phyloP scores from a whole-genome alignment of 306 rosid genomes.

The Betula pendula region DNA sequence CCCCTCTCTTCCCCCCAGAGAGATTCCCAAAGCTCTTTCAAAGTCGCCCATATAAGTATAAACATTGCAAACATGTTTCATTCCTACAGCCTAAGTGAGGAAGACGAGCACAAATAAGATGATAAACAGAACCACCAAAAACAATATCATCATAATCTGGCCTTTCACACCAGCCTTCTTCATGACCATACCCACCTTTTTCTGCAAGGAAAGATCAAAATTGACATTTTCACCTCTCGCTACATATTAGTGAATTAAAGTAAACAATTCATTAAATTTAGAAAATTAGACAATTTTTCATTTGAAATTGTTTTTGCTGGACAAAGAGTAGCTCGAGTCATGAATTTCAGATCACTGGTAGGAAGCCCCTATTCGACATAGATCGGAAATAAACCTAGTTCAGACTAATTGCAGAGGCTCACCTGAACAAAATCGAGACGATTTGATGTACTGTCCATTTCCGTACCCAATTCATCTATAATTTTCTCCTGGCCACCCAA shows the following conservation, averaged over 20 bases:
- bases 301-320: background rate
- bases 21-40: background rate
- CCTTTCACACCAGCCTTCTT: conserved; percentile 95
- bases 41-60: conserved; percentile 31
- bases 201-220: conserved; percentile 54
- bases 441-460: conserved; percentile 91
- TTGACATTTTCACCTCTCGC: conserved; percentile 26
- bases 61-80: conserved; percentile 24
- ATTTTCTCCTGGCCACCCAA: conserved; percentile 74
- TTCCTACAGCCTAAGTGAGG: conserved; percentile 57
- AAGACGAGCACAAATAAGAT: conserved; percentile 89
- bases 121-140: conserved; percentile 76
- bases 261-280: no score
- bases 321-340: background rate
- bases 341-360: background rate
- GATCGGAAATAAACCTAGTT: conserved; percentile 15
- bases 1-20: background rate
- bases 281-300: no score
- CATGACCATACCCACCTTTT: conserved; percentile 91
- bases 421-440: conserved; percentile 99
- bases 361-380: background rate
- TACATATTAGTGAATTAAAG: background rate
- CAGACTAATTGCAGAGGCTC: conserved; percentile 42
- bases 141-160: conserved; percentile 82
- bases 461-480: conserved; percentile 79